phyloP scores from a whole-genome alignment of 208 protist species.

The Angomonas desouzai region DNA sequence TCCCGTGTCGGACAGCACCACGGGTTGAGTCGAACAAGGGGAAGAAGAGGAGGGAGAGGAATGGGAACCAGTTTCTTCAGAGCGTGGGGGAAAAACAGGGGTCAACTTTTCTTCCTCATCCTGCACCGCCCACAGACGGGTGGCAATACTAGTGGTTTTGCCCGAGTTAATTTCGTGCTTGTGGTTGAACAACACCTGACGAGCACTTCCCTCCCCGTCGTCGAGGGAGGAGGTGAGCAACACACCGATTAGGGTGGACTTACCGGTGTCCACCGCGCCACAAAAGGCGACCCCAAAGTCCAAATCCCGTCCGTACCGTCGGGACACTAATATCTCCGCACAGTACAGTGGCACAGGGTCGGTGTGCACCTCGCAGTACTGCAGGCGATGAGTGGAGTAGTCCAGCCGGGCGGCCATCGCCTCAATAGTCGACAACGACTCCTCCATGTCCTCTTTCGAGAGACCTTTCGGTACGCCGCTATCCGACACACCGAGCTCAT shows the following conservation, averaged over 20 bases:
- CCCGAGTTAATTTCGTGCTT: slow-evolving; percentile 95
- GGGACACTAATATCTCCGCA: slow-evolving; percentile 81
- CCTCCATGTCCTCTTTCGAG: slow-evolving; percentile 57
- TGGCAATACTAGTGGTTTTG: slow-evolving; percentile 90
- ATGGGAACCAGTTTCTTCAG: not conserved
- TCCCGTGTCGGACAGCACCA: not conserved
- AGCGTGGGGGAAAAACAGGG: not conserved
- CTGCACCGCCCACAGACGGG: slow-evolving; percentile 83
- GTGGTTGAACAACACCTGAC: slow-evolving; percentile 92
- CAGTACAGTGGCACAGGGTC: slow-evolving; percentile 40
- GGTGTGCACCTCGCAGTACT: slow-evolving; percentile 37
- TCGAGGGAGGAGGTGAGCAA: slow-evolving; percentile 68
- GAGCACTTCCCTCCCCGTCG: slow-evolving; percentile 69
- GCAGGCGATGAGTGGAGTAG: slow-evolving; percentile 53
- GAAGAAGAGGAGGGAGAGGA: not conserved
- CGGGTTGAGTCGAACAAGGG: not conserved
- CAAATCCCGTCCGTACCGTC: slow-evolving; percentile 36
- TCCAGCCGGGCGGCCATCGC: slow-evolving; percentile 69
- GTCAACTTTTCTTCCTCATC: not conserved
- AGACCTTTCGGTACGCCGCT: slow-evolving; percentile 87
- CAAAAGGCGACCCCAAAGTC: slow-evolving; percentile 85
- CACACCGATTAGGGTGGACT: slow-evolving; percentile 84
- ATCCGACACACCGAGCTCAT: slow-evolving; percentile 93
- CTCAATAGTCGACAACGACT: slow-evolving; percentile 69
- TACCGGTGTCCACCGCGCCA: slow-evolving; percentile 75